Evolutionary conservation across 164 flowering plant species (phyloP).

Genomic region (Nymphaea thermarum): DNA sequence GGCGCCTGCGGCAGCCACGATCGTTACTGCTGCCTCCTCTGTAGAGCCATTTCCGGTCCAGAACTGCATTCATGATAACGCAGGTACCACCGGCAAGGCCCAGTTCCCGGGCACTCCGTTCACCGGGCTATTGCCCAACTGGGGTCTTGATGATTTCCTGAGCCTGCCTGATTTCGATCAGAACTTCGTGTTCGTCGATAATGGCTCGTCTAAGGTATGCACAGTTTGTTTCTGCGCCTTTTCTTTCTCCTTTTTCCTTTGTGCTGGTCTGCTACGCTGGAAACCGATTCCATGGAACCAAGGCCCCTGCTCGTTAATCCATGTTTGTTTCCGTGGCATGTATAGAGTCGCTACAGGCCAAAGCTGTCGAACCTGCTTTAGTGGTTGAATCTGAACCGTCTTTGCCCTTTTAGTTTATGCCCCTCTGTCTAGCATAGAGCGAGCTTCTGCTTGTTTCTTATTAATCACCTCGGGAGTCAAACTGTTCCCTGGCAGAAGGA

Average conservation of each 20-base stretch:
- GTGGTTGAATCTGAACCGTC: too few relatives aligned
- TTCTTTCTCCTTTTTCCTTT: background rate
- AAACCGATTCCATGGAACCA: background rate
- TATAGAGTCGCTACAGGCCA: too few relatives aligned
- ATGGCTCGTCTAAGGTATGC: constrained; percentile 70
- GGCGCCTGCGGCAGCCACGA: constrained; percentile 13
- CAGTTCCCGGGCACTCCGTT: constrained; percentile 39
- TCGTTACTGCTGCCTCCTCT: constrained; percentile 14
- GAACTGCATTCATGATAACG: constrained; percentile 20
- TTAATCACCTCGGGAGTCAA: too few relatives aligned
- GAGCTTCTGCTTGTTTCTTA: too few relatives aligned
- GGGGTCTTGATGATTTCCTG: constrained; percentile 74
- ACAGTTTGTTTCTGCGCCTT: background rate
- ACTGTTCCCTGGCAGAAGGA: too few relatives aligned
- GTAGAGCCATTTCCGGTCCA: constrained; percentile 15
- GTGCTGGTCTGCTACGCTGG: background rate
- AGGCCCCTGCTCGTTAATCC: too few relatives aligned
- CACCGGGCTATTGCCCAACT: constrained; percentile 35
- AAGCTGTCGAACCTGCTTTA: too few relatives aligned
- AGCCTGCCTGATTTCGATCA: constrained; percentile 43
- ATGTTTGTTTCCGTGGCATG: too few relatives aligned
- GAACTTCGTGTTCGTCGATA: constrained; percentile 34
- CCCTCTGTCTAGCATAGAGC: too few relatives aligned
- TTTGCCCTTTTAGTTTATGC: too few relatives aligned
- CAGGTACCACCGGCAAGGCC: constrained; percentile 14